Evolutionary conservation across 2,329 filamentous ascomycete genomes (phyloP), one percentile per base, ranked within the genome.

Genomic region (Calonectria leucothoes): DNA sequence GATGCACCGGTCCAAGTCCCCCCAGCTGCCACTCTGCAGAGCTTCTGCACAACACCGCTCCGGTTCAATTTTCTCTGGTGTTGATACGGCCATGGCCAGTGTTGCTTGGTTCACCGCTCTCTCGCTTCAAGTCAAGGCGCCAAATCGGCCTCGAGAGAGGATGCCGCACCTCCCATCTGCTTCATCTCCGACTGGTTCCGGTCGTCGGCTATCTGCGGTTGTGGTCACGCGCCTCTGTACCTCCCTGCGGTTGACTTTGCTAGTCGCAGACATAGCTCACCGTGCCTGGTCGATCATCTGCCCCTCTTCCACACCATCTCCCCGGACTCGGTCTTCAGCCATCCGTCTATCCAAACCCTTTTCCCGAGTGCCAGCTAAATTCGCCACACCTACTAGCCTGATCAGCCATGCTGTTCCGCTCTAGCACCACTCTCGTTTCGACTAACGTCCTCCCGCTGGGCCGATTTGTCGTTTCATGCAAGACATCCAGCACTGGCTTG

Each of bases 131-230:
- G 48, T 48, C 17, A 14, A 65, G 11, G 25, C 35, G 11, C 42
- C 45, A 29, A 31, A 15, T 45, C 23, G 37, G 51, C 25, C 27
- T 25, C n/a, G n/a, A n/a, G 5, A 14, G 42, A 33, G 15, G 29
- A 55, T 35, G 45, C 20, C 55, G 45, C 35, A 17, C 49, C 15
- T n/a, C 52, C 20, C 59, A 33, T 48, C 33, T n/a, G 31, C 63
- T 42, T 48, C 64, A 52, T 66, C 57, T 61, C 64, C 61, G 57
- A 33, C 65, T 45, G 64, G 64, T 57, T 39, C 65, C 76, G 76
- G 69, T 31, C 64, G 51, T 64, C 76, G 76, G 73, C 76, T 72
- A 78, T 69, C 66, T 64, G 33, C 76, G 76, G 74, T 57, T 70
- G 66, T 74, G n/a, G 33, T 75, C 64, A 72, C 49, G 49, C 51